Evolutionary conservation across 2,329 filamentous ascomycete species (phyloP).

Genomic region (Fusarium subtropicale): DNA sequence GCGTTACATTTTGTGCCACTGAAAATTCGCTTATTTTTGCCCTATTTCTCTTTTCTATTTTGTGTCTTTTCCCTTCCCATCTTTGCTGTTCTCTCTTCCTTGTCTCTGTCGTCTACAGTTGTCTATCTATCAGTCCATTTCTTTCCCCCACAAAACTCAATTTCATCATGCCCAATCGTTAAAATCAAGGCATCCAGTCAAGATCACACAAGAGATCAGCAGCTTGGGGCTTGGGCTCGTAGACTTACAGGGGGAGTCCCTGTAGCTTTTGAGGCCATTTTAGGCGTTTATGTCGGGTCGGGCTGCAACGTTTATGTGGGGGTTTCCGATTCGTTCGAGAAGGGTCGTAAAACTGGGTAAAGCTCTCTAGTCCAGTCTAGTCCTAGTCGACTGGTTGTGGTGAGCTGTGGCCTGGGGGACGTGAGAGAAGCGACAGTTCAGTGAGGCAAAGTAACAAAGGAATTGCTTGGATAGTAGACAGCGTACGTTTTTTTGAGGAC

Average conservation of each 20-base stretch:
- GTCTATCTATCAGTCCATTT: not conserved
- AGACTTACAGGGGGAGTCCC: slow-evolving; percentile 16
- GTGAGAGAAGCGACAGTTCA: not conserved
- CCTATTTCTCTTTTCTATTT: slow-evolving; percentile 7
- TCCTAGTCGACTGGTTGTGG: not conserved
- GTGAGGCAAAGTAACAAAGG: slow-evolving; percentile 9
- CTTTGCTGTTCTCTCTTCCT: not conserved
- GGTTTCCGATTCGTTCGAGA: slow-evolving; percentile 40
- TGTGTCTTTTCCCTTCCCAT: not conserved
- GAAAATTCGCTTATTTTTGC: slow-evolving; percentile 7
- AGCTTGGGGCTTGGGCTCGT: slow-evolving; percentile 25
- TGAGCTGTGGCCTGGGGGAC: not conserved
- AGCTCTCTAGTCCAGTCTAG: not conserved
- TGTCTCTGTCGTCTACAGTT: not conserved
- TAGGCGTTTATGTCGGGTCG: slow-evolving; percentile 32
- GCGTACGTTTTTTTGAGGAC: not conserved
- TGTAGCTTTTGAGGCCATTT: slow-evolving; percentile 39
- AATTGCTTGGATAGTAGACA: slow-evolving; percentile 7
- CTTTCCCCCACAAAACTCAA: slow-evolving; percentile 10
- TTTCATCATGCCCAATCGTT: slow-evolving; percentile 35
- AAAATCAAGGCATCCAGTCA: slow-evolving; percentile 39
- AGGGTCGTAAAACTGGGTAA: slow-evolving; percentile 20
- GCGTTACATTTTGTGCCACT: slow-evolving; percentile 2
- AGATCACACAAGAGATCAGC: slow-evolving; percentile 19
- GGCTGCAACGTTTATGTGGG: slow-evolving; percentile 45